A percentile compares a stretch with the other conserved stretches of the same genome.
Conservation (phyloP, 805 yeast species). For the Metschnikowia anglica region DNA sequence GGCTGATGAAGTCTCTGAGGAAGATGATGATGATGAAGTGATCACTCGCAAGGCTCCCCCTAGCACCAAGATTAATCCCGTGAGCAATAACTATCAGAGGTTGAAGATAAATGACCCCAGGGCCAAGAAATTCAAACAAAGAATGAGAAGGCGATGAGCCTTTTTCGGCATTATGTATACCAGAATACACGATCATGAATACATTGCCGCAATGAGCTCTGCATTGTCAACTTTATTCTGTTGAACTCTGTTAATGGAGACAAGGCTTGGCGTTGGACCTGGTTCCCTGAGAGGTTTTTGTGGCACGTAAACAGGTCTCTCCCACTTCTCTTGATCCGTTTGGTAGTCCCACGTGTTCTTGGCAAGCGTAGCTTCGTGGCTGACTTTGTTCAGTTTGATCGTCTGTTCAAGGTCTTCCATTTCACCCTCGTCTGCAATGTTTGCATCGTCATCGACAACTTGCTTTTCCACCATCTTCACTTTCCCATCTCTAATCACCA, state of each 20-base stretch:
- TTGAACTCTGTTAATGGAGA: slow-evolving; percentile 17
- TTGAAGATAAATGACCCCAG: slow-evolving; percentile 51
- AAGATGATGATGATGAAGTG: slow-evolving; percentile 21
- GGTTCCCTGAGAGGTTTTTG: neutral
- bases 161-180: neutral
- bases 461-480: slow-evolving; percentile 59
- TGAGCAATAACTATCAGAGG: slow-evolving; percentile 52
- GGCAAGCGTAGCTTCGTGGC: slow-evolving; percentile 31
- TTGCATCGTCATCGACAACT: slow-evolving; percentile 23
- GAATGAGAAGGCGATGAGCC: slow-evolving; percentile 33
- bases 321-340: slow-evolving; percentile 54
- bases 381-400: slow-evolving; percentile 24
- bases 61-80: slow-evolving; percentile 26
- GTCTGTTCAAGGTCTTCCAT: slow-evolving; percentile 39
- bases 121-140: slow-evolving; percentile 40
- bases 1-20: slow-evolving; percentile 9
- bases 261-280: neutral
- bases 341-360: slow-evolving; percentile 60
- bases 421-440: slow-evolving; percentile 33
- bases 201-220: slow-evolving; percentile 20
- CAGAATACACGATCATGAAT: slow-evolving; percentile 3
- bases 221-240: slow-evolving; percentile 12
- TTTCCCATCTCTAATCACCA: slow-evolving; percentile 79
- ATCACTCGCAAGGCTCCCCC: slow-evolving; percentile 15
- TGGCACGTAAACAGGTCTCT: slow-evolving; percentile 46